phyloP scores from a whole-genome alignment of 441 rosid species.

The Biscutella laevigata region DNA sequence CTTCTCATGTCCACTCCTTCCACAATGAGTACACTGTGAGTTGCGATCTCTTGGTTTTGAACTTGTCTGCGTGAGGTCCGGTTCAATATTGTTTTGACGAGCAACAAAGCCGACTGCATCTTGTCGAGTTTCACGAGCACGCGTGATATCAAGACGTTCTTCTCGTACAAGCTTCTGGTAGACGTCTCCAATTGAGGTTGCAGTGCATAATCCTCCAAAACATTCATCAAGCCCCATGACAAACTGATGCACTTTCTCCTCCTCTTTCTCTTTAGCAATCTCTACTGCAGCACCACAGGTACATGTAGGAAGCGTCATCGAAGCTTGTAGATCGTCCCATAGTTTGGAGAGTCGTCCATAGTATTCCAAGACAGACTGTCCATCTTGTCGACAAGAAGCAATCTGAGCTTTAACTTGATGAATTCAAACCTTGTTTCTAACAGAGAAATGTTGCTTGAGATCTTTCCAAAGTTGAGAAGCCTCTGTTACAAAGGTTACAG shows the following conservation, averaged over 20 bases:
- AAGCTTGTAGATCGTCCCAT: neutral
- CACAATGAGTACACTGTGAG: no score
- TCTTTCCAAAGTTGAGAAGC: rapidly evolving
- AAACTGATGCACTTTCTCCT: neutral
- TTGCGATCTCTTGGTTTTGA: no score
- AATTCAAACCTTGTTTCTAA: neutral
- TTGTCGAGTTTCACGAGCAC: no score
- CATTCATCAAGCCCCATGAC: neutral
- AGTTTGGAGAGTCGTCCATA: neutral
- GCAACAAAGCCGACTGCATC: no score
- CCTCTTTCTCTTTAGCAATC: neutral
- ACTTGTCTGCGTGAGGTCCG: no score
- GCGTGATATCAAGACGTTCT: neutral
- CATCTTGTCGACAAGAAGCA: neutral
- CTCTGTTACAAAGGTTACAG: neutral
- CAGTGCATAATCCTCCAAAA: neutral
- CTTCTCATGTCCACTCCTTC: no score
- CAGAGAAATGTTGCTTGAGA: neutral
- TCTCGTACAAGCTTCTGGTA: neutral
- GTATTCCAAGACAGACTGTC: neutral
- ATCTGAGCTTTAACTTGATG: neutral
- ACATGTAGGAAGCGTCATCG: no score
- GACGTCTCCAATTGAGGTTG: neutral
- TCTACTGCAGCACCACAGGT: neutral
- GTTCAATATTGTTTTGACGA: no score